Evolutionary conservation across 2,329 filamentous ascomycete genomes (phyloP).

Genomic region (Dactylella cylindrospora): DNA sequence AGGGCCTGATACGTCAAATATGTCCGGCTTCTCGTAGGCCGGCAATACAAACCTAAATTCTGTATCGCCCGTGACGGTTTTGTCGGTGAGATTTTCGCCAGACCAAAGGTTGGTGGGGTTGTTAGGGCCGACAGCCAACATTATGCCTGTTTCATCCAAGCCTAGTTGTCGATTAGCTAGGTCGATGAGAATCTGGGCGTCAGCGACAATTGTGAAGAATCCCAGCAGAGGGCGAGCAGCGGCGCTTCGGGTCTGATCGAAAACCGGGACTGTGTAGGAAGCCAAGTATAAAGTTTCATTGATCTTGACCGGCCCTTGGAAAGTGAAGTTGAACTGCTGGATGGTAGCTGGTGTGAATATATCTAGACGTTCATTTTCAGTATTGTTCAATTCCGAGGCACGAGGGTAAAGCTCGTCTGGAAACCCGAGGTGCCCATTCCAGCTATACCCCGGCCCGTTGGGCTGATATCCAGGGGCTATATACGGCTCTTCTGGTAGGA

Average conservation of each 20-base stretch:
- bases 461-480: constrained; percentile 50
- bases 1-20: constrained; percentile 59
- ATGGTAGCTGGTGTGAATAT: constrained; percentile 49
- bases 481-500: constrained; percentile 2
- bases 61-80: constrained; percentile 30
- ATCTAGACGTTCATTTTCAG: constrained; percentile 39
- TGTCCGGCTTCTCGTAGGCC: constrained; percentile 54
- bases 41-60: constrained; percentile 61
- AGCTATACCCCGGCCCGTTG: constrained; percentile 50
- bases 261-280: constrained; percentile 77
- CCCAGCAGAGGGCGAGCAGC: constrained; percentile 64
- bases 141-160: constrained; percentile 47
- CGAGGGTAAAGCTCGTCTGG: constrained; percentile 56
- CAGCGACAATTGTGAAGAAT: constrained; percentile 78
- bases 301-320: constrained; percentile 73
- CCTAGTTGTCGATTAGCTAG: constrained; percentile 46
- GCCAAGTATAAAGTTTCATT: constrained; percentile 74
- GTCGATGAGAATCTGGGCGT: constrained; percentile 56
- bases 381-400: constrained; percentile 33
- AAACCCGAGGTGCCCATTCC: constrained; percentile 59
- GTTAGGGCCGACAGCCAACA: constrained; percentile 47
- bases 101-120: constrained; percentile 47
- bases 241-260: constrained; percentile 57
- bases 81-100: constrained; percentile 16
- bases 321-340: constrained; percentile 54